Evolutionary conservation across 495 filamentous ascomycete species (phyloP).

Genomic region (Aspergillus affinis): DNA sequence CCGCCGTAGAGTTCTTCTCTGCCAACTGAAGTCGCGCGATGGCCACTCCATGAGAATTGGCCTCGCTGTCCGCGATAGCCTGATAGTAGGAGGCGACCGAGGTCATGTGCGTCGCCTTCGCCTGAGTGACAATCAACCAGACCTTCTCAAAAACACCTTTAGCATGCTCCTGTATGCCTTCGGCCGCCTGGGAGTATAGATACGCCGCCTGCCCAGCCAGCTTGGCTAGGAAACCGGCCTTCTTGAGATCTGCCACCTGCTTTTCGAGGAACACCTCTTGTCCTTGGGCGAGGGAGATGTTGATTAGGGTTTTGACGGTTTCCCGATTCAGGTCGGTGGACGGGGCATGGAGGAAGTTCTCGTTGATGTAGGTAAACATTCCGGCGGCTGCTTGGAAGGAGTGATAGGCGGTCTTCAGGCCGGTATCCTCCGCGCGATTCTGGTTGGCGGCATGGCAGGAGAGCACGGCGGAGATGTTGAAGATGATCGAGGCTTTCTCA

Average conservation of each 20-base stretch:
- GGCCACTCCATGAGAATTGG: constrained; percentile 81
- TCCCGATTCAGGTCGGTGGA: constrained; percentile 92
- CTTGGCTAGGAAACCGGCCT: constrained; percentile 88
- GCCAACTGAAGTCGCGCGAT: constrained; percentile 82
- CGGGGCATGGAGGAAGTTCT: constrained; percentile 96
- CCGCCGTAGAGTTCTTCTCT: constrained; percentile 71
- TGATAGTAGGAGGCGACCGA: constrained; percentile 94
- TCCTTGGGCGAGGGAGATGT: constrained; percentile 88
- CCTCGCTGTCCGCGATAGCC: constrained; percentile 86
- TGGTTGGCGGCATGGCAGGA: constrained; percentile 96
- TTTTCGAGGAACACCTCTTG: constrained; percentile 98
- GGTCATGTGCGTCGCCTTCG: constrained; percentile 80
- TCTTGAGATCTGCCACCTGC: constrained; percentile 89
- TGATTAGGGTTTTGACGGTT: constrained; percentile 91
- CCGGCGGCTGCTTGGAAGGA: constrained; percentile 97
- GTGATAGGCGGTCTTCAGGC: constrained; percentile 94
- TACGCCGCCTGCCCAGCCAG: constrained; percentile 86
- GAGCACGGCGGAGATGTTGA: constrained; percentile 97
- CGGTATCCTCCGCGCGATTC: constrained; percentile 84
- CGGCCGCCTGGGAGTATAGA: constrained; percentile 81
- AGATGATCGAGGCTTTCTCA: constrained; percentile 98
- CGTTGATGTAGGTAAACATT: constrained; percentile 99
- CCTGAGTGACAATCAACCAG: constrained; percentile 84
- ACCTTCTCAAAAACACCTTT: constrained; percentile 93
- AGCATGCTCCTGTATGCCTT: constrained; percentile 91